Evolutionary conservation across 1,284 basidiomycete species (phyloP).

Genomic region (Trametes sp.): DNA sequence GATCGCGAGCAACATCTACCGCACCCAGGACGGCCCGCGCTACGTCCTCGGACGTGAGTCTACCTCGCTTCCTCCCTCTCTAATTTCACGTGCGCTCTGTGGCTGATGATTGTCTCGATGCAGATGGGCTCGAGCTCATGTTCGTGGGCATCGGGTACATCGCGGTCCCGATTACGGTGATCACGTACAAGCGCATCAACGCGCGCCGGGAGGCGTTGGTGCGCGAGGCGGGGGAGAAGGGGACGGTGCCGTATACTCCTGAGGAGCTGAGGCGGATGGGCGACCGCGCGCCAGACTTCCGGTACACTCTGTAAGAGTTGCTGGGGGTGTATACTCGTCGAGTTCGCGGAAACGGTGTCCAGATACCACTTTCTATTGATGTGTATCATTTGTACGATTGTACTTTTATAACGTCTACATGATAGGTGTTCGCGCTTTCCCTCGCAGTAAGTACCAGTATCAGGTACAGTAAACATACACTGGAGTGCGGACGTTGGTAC

Average conservation of each 20-base stretch:
- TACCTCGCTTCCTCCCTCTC: not conserved
- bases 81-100: no score
- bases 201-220: conserved; percentile 39
- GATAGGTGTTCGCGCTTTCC: no score
- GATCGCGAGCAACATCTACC: conserved; percentile 68
- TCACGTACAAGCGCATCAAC: conserved; percentile 65
- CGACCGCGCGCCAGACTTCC: conserved; percentile 70
- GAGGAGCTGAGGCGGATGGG: conserved; percentile 61
- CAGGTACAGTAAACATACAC: no score
- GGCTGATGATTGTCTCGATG: not conserved
- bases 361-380: no score
- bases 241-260: conserved; percentile 12
- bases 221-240: conserved; percentile 28
- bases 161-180: conserved; percentile 56
- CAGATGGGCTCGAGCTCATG: conserved; percentile 71
- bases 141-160: conserved; percentile 72
- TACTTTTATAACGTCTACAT: no score
- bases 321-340: no score
- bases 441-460: no score
- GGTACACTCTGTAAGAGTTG: conserved; percentile 56
- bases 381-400: no score
- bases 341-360: no score
- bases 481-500: no score
- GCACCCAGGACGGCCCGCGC: conserved; percentile 62
- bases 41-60: conserved; percentile 66